Evolutionary conservation across 306 rosid genomes (phyloP), one percentile per base, ranked within the genome.

Genomic region (Cyclanthera cordifolia): DNA sequence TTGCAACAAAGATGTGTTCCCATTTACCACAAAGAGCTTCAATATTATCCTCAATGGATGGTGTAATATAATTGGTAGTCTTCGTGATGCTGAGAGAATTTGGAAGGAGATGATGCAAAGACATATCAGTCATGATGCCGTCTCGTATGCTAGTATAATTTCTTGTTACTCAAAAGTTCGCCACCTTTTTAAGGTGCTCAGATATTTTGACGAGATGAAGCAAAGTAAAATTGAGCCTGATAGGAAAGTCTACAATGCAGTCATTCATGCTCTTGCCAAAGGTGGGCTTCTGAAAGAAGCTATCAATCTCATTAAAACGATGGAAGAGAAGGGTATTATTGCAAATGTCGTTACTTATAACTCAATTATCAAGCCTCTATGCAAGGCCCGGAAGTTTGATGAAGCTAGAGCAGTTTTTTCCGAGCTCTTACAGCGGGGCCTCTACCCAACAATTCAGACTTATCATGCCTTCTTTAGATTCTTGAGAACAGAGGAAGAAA

Each of bases 11-110:
- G 72, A 82, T 57, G 82, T 74, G 8, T 89, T 89, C 77, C 90
- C 90, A 0, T 81, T 83, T 47, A 75, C 81, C 67, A 79, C 83
- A 58, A 89, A 87, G 81, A 89, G 96, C 83, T 89, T 92, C 75
- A 92, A 92, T 79, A 89, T 89, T 47, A 70, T 92, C 74, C 89
- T 92, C 60, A 87, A 85, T 71, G 96, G 97, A 70, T 92, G 97
- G 97, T 81, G 92, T 30, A 88, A 88, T 78, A 74, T 80, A 67
- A 84, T 88, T 8, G 92, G 77, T 19, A 84, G 95, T 78, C 58
- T 85, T 2, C 77, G 79, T 13, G 76, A 92, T 16, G 95, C 86
- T 3, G 83, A 89, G 23, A 82, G 96, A 73, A 71, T 89, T 73
- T 92, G 96, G 97, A 74, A 67, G 79, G 95, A 87, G 80, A 92